Base-by-base conservation (phyloP, 805 yeast genomes). In the Barnettozyma salicaria region DNA sequence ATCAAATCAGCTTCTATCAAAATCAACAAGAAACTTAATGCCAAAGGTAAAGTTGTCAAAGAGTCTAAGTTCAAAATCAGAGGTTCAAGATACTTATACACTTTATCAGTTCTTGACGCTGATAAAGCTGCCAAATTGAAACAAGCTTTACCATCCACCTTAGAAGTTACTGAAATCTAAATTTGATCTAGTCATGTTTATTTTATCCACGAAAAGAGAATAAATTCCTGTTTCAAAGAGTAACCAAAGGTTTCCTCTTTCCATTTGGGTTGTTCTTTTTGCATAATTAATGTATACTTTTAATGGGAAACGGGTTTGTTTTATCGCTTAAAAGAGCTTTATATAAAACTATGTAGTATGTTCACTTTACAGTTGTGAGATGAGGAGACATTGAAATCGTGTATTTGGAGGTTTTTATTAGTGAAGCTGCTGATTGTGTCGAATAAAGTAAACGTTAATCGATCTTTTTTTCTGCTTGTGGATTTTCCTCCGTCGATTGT, bases 61-160 rank as follows among this genome's bases (percentile, higher is more conserved):
- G 92, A 84, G 74, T 88, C 96, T 76, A 92, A 92, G 75, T 92
- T 92, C 89, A 92, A 92, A 85, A 86, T 92, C 64, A 88, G 97
- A 80, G 96, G 97, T 70, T 63, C 96, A 52, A 87, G 76, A 69
- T 69, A 84, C 77, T 80, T 87, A 65, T 92, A 92, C 85, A 92
- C 98, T 59, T 77, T 90, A 70, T 84, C 84, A 58, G 90, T 92
- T 63, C 78, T 83, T 75, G 97, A 92, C 70, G 83, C 87, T 63
- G 82, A 86, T 69, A 89, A 88, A 80, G 97, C 97, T 62, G 80
- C 85, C 82, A 92, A 92, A 78, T 79, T 92, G 74, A 80, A 85
- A 65, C 96, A 89, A 77, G 84, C 97, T 63, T 78, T 92, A 63
- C 97, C 97, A 69, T 95, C 98, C 67, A 77, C 84, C 61, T 77